A percentile compares a stretch with the other conserved stretches of the same genome.
These are phyloP conservation scores for Pholiota microspora DNA, from an alignment of 768 basidiomycete species.

Conservation along the genomic window DNA sequence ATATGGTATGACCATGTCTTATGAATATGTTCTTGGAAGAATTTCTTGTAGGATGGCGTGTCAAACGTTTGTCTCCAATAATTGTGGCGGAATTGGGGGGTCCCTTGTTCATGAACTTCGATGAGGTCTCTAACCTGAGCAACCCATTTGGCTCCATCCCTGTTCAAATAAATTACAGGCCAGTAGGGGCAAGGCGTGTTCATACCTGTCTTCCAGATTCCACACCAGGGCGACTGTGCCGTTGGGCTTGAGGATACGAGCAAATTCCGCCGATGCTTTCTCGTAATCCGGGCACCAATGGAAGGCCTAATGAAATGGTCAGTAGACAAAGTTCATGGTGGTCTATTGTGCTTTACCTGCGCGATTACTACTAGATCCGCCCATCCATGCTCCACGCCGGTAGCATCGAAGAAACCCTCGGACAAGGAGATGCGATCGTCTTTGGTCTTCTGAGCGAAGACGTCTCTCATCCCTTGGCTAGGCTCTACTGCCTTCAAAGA, in stretches of 20 bases:
- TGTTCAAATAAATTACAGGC: slow-evolving; percentile 18
- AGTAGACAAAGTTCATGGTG: slow-evolving; percentile 7
- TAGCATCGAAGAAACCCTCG: slow-evolving; percentile 73
- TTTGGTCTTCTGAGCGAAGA: slow-evolving; percentile 55
- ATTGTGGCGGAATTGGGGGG: slow-evolving; percentile 80
- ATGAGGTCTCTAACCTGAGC: slow-evolving; percentile 66
- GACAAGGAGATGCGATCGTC: slow-evolving; percentile 51
- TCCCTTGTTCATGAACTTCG: slow-evolving; percentile 64
- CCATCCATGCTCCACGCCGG: slow-evolving; percentile 60
- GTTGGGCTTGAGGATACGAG: slow-evolving; percentile 74
- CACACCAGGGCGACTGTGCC: slow-evolving; percentile 77
- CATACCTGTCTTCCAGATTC: slow-evolving; percentile 85
- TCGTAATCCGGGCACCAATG: slow-evolving; percentile 91
- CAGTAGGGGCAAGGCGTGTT: neutral
- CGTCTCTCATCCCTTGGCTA: slow-evolving; percentile 79
- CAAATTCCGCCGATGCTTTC: slow-evolving; percentile 71
- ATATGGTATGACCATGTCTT: slow-evolving; percentile 52
- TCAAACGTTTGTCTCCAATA: slow-evolving; percentile 75
- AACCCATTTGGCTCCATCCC: slow-evolving; percentile 70
- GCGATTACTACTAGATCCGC: slow-evolving; percentile 80
- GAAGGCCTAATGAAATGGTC: slow-evolving; percentile 58
- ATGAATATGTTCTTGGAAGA: slow-evolving; percentile 62
- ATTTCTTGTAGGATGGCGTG: slow-evolving; percentile 53
- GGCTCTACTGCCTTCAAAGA: slow-evolving; percentile 77
- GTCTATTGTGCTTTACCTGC: slow-evolving; percentile 44